Conservation (phyloP, 129 eudicot genomes). For the Cynara cardunculus region DNA sequence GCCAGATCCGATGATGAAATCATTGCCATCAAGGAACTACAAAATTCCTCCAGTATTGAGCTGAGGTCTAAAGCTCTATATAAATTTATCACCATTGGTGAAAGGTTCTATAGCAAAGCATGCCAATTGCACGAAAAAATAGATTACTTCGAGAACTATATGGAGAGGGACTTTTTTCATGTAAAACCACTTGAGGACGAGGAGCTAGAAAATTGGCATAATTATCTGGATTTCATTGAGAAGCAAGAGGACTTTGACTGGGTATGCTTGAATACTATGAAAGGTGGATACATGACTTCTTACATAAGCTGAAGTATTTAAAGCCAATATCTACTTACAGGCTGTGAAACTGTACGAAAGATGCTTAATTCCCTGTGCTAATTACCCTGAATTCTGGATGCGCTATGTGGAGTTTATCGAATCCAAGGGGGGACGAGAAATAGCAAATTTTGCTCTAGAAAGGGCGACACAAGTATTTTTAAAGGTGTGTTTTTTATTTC, state of each 20-base stretch:
- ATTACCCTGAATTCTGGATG: constrained; percentile 95
- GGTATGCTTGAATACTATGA: constrained; percentile 38
- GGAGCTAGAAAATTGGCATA: constrained; percentile 77
- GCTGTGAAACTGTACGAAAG: constrained; percentile 78
- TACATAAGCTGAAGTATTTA: constrained; percentile 3
- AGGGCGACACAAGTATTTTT: constrained; percentile 71
- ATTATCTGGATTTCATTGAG: constrained; percentile 71
- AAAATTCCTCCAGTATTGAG: constrained; percentile 48
- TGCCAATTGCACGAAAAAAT: constrained; percentile 58
- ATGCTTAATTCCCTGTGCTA: constrained; percentile 91
- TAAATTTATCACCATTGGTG: constrained; percentile 49
- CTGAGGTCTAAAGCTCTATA: constrained; percentile 50
- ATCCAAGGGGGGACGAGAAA: constrained; percentile 77
- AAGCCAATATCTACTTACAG: constrained; percentile 44
- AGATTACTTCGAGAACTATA: constrained; percentile 54
- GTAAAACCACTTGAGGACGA: constrained; percentile 66
- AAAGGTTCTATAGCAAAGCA: constrained; percentile 54
- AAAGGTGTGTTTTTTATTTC: constrained; percentile 45
- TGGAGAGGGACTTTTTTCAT: constrained; percentile 54
- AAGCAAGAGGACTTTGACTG: constrained; percentile 79
- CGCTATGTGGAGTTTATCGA: constrained; percentile 92
- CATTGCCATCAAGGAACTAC: constrained; percentile 49
- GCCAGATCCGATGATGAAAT: constrained; percentile 42
- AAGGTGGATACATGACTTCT: constrained; percentile 16
- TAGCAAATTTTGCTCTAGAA: constrained; percentile 65